Evolutionary conservation across 2,329 filamentous ascomycete genomes (phyloP).

Genomic region (Penicillium sp.): DNA sequence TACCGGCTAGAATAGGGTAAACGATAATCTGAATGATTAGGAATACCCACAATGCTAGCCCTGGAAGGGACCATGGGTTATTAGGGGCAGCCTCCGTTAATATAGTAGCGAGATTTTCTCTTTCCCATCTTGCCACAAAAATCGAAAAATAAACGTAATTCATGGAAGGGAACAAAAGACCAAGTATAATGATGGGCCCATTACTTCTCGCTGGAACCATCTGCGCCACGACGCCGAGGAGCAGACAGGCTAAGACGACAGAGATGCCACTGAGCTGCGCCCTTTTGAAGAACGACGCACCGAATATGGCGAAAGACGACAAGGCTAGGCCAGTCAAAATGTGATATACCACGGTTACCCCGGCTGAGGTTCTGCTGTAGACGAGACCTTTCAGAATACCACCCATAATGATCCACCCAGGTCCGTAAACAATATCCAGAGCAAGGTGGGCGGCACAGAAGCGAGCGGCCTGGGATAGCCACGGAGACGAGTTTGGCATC

Average conservation of each 20-base stretch:
- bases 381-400: slow-evolving; percentile 66
- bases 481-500: slow-evolving; percentile 76
- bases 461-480: slow-evolving; percentile 79
- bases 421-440: slow-evolving; percentile 78
- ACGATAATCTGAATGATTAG: slow-evolving; percentile 75
- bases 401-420: slow-evolving; percentile 80
- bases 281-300: slow-evolving; percentile 82
- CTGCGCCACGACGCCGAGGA: slow-evolving; percentile 83
- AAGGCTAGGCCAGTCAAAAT: slow-evolving; percentile 77
- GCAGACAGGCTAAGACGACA: slow-evolving; percentile 71
- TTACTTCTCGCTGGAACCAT: slow-evolving; percentile 66
- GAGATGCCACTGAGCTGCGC: slow-evolving; percentile 87
- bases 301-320: slow-evolving; percentile 79
- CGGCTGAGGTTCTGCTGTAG: slow-evolving; percentile 67
- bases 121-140: slow-evolving; percentile 77
- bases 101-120: slow-evolving; percentile 62
- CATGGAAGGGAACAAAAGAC: slow-evolving; percentile 82
- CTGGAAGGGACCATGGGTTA: slow-evolving; percentile 71
- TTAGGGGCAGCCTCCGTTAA: slow-evolving; percentile 66
- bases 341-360: slow-evolving; percentile 74
- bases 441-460: slow-evolving; percentile 78
- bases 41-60: slow-evolving; percentile 78
- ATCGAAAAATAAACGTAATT: slow-evolving; percentile 84
- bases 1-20: slow-evolving; percentile 76
- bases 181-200: slow-evolving; percentile 69